Evolutionary conservation across 2,329 filamentous ascomycete genomes (phyloP), one percentile per base, ranked within the genome.

Genomic region (Colletotrichum sp.): DNA sequence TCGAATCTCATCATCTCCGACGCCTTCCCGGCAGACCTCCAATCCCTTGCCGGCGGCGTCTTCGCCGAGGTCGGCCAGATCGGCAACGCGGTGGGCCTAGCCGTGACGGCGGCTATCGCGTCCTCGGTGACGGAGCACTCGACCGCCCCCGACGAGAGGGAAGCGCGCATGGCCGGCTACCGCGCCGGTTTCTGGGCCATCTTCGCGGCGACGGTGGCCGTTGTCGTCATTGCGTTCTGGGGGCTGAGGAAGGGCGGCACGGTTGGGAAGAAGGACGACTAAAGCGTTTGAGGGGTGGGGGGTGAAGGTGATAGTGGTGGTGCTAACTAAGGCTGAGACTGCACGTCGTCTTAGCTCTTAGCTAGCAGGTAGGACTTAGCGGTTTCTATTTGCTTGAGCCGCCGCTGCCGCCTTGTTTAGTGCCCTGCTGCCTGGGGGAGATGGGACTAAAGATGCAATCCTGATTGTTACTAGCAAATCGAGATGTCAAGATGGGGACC

Each of bases 21-120:
- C 30, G 87, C 86, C 1, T 92, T 92, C 74, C 89, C 90, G 0
- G 82, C 85, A 0, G 83, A 89, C 21, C 88, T 86, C 3, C 91
- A 93, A 73, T 90, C 88, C 0, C 84, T 93, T 1, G 91, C 90
- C 0, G 91, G 91, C 0, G 91, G 88, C 0, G 89, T 93, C 0
- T 93, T 93, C 81, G 92, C 90, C 68, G 91, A 89, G 3, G 85
- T 90, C 1, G 86, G 87, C 1, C 90, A 92, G 71, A 89, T 93
- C 71, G 91, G 91, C 0, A 89, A 86, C 21, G 86, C 87, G 0
- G 83, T 92, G 1, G 90, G 89, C 0, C 79, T 92, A 5, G 89
- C 89, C 9, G 80, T 89, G 4, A 87, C 88, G 10, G 87, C 88
- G 12, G 86, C 89, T 0, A 87, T 91, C 36, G 84, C 87, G 3